Evolutionary conservation across 306 rosid genomes (phyloP), one percentile per base, ranked within the genome.

Genomic region (Glycyrrhiza uralensis): DNA sequence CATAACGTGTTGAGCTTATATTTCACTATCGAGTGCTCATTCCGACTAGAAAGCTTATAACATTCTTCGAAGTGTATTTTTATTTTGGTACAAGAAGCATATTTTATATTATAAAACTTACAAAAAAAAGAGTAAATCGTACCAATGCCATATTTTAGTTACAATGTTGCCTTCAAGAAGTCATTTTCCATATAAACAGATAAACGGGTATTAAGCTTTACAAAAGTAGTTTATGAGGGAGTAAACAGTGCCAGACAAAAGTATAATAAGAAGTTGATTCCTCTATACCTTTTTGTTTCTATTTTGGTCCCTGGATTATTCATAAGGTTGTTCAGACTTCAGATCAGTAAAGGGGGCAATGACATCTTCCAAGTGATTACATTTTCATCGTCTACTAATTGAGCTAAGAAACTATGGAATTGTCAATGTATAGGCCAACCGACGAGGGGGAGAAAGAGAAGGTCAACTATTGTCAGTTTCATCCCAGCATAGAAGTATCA

Each of bases 331-430:
- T 68, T 68, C 64, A 35, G 47, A 74, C 22, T 55, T 29, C 50
- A 62, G 10, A 47, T 54, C 23, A 38, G 41, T 5, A 23, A 71
- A 79, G 44, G 30, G 15, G 45, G n/a, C n/a, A n/a, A n/a, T n/a
- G n/a, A 29, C 58, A 72, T 66, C 30, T 30, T 45, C 69, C 46
- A 30, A 30, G 23, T 29, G 51, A 62, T 62, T 35, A 72, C 26
- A 71, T 56, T 19, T n/a, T 23, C 35, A 32, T 62, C 39, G 24
- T 41, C 54, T 17, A 33, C 35, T 61, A 18, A 50, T 24, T 9
- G 58, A 79, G 47, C 50, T 17, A 55, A 54, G 59, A 61, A 41
- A 71, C 33, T 35, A 49, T 18, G 42, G 26, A 23, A 51, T 41
- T 8, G n/a, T 5, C n/a, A 0, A 28, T 41, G 23, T n/a, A 19